Percentiles rank a stretch among this genome's conserved stretches.
Conservation (phyloP, 148 eudicot genomes). For the Vaccinium corymbosum region DNA sequence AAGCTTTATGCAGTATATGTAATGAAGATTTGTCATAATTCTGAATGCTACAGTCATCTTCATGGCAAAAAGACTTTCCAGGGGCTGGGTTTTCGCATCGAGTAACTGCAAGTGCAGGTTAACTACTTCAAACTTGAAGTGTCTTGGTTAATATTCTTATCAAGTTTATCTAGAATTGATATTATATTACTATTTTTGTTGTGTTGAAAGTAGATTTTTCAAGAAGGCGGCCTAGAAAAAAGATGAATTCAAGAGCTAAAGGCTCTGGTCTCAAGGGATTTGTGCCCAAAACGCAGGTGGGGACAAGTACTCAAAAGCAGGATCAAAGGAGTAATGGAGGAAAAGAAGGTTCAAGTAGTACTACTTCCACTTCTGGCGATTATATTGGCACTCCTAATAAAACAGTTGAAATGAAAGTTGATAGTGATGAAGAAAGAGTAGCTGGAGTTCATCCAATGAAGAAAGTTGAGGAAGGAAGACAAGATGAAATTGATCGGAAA, state of each 20-base stretch:
- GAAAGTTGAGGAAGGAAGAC: constrained; percentile 30
- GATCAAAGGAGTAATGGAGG: constrained; percentile 41
- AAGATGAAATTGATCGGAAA: constrained; percentile 31
- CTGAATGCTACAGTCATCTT: constrained; percentile 44
- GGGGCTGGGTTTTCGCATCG: constrained; percentile 36
- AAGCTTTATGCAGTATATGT: background rate
- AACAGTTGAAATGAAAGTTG: constrained; percentile 32
- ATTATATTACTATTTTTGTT: background rate
- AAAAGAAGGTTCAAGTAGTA: constrained; percentile 26
- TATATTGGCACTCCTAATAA: constrained; percentile 23
- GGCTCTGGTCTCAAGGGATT: constrained; percentile 59
- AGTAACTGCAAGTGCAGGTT: constrained; percentile 71
- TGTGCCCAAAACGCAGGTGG: constrained; percentile 52
- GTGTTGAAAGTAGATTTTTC: constrained; percentile 49
- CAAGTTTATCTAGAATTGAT: background rate
- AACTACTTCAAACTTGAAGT: constrained; percentile 21
- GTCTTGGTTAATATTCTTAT: background rate
- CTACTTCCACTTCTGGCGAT: constrained; percentile 28
- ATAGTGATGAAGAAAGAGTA: constrained; percentile 22
- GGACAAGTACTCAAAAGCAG: constrained; percentile 39
- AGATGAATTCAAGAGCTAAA: constrained; percentile 46
- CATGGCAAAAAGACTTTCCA: constrained; percentile 37
- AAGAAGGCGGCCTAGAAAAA: constrained; percentile 48
- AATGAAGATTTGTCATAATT: constrained; percentile 4
- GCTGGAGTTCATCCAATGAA: constrained; percentile 22